These are phyloP conservation scores for Mycena vulgaris DNA, from an alignment of 768 basidiomycete genomes.

Conservation along the genomic window DNA sequence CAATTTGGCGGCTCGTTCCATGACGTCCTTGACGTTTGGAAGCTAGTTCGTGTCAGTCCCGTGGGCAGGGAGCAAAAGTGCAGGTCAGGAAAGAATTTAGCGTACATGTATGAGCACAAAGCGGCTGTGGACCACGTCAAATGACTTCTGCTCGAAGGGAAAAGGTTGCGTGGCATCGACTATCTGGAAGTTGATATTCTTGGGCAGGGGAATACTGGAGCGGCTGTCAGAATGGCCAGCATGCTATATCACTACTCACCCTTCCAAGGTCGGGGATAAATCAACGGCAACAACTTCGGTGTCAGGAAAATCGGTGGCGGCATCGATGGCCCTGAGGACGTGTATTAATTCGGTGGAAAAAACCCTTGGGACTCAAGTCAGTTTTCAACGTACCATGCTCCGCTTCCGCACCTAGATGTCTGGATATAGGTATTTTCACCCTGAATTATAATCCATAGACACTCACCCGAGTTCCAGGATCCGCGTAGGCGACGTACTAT, in stretches of 20 bases:
- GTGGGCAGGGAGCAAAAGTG: too few relatives aligned
- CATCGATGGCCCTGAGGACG: constrained; percentile 19
- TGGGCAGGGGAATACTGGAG: constrained; percentile 1
- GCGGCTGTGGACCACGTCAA: constrained; percentile 17
- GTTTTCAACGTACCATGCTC: constrained; percentile 21
- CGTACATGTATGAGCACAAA: constrained; percentile 15
- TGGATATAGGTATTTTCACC: too few relatives aligned
- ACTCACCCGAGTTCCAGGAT: constrained; percentile 24
- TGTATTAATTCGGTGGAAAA: not conserved
- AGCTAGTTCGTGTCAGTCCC: constrained; percentile 3
- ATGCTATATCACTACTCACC: constrained; percentile 3
- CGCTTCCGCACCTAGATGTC: constrained; percentile 24
- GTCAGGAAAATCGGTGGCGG: constrained; percentile 8
- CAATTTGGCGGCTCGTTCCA: constrained; percentile 8
- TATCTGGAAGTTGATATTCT: constrained; percentile 8
- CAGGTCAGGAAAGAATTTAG: not conserved
- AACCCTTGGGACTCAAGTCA: not conserved
- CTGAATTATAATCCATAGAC: not conserved
- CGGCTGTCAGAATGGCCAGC: not conserved
- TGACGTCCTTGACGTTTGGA: not conserved
- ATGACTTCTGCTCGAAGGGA: not conserved
- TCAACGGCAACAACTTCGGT: constrained; percentile 12
- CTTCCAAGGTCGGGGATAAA: not conserved
- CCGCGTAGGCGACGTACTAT: not conserved
- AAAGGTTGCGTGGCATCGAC: not conserved